phyloP scores from a whole-genome alignment of 2,329 filamentous ascomycete genomes.

The Colletotrichum chrysophilum region DNA sequence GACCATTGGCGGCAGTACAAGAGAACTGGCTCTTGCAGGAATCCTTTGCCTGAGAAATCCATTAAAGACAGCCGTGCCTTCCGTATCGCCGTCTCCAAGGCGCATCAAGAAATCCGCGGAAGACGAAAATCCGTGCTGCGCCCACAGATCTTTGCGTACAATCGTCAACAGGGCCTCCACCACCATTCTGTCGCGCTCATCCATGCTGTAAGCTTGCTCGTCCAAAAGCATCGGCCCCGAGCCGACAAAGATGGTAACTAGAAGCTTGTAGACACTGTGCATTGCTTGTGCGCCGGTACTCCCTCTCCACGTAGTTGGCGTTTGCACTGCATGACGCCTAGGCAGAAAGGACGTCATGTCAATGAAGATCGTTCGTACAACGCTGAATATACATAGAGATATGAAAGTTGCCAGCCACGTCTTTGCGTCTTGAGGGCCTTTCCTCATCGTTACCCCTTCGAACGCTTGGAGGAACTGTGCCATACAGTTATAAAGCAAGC shows the following conservation, averaged over 20 bases:
- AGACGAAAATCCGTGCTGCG: conserved; percentile 47
- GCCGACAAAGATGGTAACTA: conserved; percentile 54
- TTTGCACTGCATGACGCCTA: conserved; percentile 12
- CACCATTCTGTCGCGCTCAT: conserved; percentile 50
- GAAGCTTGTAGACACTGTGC: conserved; percentile 54
- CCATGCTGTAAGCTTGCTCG: conserved; percentile 42
- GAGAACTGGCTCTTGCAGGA: conserved; percentile 26
- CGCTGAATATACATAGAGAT: conserved; percentile 64
- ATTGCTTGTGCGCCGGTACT: conserved; percentile 34
- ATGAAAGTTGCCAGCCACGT: conserved; percentile 58
- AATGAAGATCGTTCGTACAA: conserved; percentile 56
- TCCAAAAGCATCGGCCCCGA: conserved; percentile 52
- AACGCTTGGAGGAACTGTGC: conserved; percentile 58
- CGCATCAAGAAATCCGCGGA: conserved; percentile 55
- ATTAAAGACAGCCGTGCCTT: conserved; percentile 30
- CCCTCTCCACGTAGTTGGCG: conserved; percentile 4
- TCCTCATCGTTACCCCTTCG: conserved; percentile 48
- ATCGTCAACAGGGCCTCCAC: conserved; percentile 48
- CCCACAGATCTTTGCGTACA: conserved; percentile 54
- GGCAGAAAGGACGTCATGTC: conserved; percentile 43
- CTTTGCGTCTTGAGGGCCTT: conserved; percentile 42
- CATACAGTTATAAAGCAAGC: conserved; percentile 55
- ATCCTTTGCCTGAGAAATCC: conserved; percentile 16
- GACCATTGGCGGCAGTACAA: conserved; percentile 37
- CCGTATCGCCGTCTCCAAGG: conserved; percentile 49